Evolutionary conservation across 139 green algal species (phyloP), one percentile per base, ranked within the genome.

Genomic region (Yamagishiella unicocca): DNA sequence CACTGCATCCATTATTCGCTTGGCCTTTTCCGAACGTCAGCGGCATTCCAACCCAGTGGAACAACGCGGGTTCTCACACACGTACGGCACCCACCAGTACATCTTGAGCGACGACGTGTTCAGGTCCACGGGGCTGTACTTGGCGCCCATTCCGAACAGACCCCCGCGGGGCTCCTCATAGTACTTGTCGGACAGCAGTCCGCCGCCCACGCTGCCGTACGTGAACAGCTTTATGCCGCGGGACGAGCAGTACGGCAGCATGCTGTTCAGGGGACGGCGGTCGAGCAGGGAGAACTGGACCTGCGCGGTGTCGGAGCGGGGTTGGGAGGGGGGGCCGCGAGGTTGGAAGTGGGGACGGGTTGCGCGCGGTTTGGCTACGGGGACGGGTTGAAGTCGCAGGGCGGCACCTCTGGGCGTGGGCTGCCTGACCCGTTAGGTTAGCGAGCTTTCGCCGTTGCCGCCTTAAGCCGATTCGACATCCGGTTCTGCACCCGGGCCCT

Each of bases 221-320:
- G 90, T 89, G 31, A 95, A 79, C 45, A 95, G 72, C 71, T 92
- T 91, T 31, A 95, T 93, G 73, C 84, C 87, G 31, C 83, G 53
- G 37, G 68, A 27, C 37, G 64, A 27, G 67, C 83, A 90, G 75
- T 91, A 91, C 68, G 91, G 83, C 68, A 95, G 24, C 92, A 95
- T 95, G 61, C 90, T 83, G 75, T 95, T 92, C 0, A 95, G 77
- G 0, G 92, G 92, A 2, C 95, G 90, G 31, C 94, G 82, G 84
- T 97, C 95, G 27, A 97, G 83, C 73, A 97, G 93, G 8, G 87
- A 94, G 81, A 95, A 96, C 81, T 97, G 95, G n/a, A 97, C 92
- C 90, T 96, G 92, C 6, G 74, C 5, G 14, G 50, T 58, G 50
- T 58, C 14, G 50, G 17, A 58, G 50, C 12, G 17, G 50, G 50